Conservation (phyloP, 805 yeast genomes). For the Yarrowia bubula region DNA sequence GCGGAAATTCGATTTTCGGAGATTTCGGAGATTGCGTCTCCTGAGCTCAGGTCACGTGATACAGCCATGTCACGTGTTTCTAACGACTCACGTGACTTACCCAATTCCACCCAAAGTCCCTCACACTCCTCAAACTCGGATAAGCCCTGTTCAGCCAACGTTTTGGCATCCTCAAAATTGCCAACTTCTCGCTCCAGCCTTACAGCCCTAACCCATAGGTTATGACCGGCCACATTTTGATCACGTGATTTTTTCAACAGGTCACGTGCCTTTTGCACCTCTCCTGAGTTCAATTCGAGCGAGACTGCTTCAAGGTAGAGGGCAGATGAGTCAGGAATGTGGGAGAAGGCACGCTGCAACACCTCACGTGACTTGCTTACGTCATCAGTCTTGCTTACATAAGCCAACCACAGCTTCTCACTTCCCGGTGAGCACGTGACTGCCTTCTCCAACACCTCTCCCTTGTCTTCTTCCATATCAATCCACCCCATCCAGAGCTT, state of each 20-base stretch:
- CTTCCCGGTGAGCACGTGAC: conserved; percentile 38
- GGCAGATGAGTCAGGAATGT: conserved; percentile 48
- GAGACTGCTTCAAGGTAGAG: conserved; percentile 74
- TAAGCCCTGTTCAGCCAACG: conserved; percentile 49
- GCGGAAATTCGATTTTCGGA: too few relatives aligned
- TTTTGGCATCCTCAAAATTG: conserved; percentile 42
- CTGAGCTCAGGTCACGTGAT: too few relatives aligned
- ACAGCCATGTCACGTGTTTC: too few relatives aligned
- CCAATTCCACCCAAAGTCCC: conserved; percentile 30
- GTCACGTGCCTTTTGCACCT: conserved; percentile 41
- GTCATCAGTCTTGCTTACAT: conserved; percentile 39
- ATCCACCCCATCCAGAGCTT: conserved; percentile 34
- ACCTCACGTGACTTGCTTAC: conserved; percentile 53
- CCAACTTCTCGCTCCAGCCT: conserved; percentile 48
- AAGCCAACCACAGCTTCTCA: too few relatives aligned
- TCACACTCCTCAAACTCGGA: conserved; percentile 48
- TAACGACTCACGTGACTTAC: conserved; percentile 33
- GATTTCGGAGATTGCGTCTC: too few relatives aligned
- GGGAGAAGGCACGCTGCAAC: conserved; percentile 52
- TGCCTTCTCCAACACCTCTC: conserved; percentile 50
- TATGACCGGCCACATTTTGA: conserved; percentile 43
- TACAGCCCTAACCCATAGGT: conserved; percentile 63
- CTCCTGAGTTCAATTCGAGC: conserved; percentile 50
- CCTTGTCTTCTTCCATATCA: conserved; percentile 38
- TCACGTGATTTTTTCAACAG: conserved; percentile 45